phyloP scores from a whole-genome alignment of 1,139 yeast genomes.

The Pichia sp. region DNA sequence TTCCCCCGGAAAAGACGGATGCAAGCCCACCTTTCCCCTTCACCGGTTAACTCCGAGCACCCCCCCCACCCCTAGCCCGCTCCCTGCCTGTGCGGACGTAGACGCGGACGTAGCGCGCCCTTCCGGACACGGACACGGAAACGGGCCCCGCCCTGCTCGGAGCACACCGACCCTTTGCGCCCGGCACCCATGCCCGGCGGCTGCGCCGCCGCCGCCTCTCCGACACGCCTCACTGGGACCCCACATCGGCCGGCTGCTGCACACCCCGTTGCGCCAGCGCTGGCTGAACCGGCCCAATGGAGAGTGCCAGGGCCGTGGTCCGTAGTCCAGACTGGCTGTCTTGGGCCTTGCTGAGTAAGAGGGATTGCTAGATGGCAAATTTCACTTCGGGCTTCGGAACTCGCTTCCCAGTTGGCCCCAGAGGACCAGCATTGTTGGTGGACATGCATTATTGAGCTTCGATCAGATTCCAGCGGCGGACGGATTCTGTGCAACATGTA shows the following conservation, averaged over 20 bases:
- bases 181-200: not conserved
- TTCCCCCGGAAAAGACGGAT: not conserved
- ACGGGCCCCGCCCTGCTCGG: not conserved
- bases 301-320: not conserved
- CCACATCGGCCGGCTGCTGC: not conserved
- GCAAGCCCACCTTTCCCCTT: too few relatives aligned
- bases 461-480: not conserved
- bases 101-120: too few relatives aligned
- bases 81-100: not conserved
- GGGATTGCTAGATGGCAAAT: too few relatives aligned
- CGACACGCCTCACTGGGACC: not conserved
- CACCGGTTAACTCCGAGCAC: not conserved
- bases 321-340: not conserved
- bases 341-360: not conserved
- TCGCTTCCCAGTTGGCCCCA: too few relatives aligned
- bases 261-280: not conserved
- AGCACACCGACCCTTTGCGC: not conserved
- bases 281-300: not conserved
- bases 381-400: not conserved
- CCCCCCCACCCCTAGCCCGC: not conserved
- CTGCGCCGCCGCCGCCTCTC: not conserved
- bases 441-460: not conserved
- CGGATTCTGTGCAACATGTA: not conserved
- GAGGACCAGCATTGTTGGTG: too few relatives aligned
- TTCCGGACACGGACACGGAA: too few relatives aligned